phyloP scores from a whole-genome alignment of 495 filamentous ascomycete species.

The Aspergillus baeticus region DNA sequence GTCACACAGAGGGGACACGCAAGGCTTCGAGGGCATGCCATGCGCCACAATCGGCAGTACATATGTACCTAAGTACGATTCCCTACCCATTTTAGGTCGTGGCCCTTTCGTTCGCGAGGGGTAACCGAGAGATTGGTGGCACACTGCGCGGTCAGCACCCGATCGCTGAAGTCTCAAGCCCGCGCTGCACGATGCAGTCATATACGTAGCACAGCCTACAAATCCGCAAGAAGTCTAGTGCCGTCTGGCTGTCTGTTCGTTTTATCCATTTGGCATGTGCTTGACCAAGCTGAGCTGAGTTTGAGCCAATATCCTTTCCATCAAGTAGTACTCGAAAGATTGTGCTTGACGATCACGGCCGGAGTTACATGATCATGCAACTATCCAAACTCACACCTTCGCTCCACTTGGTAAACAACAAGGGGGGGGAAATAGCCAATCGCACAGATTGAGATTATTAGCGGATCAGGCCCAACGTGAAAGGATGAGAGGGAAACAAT shows the following conservation, averaged over 20 bases:
- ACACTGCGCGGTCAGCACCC: slow-evolving; percentile 8
- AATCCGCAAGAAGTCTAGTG: background rate
- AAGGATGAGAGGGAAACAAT: too few species aligned
- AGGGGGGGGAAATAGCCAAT: too few species aligned
- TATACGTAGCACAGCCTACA: background rate
- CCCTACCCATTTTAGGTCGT: background rate
- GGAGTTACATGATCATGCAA: too few species aligned
- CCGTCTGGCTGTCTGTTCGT: background rate
- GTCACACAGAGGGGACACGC: background rate
- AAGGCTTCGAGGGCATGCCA: slow-evolving; percentile 7
- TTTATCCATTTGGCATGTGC: slow-evolving; percentile 1
- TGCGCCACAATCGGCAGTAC: slow-evolving; percentile 7
- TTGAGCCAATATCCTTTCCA: too few species aligned
- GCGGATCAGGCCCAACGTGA: too few species aligned
- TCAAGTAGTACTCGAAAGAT: too few species aligned
- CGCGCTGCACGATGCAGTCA: too few species aligned
- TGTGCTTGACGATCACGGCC: too few species aligned
- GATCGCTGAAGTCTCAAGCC: slow-evolving; percentile 3
- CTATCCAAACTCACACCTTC: too few species aligned
- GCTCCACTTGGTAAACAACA: too few species aligned
- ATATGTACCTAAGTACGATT: background rate
- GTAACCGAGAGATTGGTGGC: background rate
- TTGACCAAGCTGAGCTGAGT: background rate
- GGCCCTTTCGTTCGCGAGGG: background rate
- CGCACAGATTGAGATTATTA: too few species aligned